A percentile compares a stretch with the other conserved stretches of the same genome.
These are phyloP conservation scores for Solanum rostratum DNA, from an alignment of 257 asterid genomes.

Conservation along the genomic window DNA sequence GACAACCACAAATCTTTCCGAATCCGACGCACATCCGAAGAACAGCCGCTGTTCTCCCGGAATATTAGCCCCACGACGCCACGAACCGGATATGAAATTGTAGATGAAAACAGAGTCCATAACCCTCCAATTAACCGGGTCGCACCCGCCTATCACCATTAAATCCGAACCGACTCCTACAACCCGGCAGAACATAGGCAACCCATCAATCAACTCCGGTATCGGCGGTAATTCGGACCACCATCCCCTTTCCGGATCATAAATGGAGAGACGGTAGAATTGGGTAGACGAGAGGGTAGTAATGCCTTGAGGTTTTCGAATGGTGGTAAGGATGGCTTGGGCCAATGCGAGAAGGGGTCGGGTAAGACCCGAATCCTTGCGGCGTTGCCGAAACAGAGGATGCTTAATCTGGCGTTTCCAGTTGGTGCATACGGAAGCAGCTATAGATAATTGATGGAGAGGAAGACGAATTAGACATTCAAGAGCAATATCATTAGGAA, in stretches of 20 bases:
- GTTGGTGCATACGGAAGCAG: conserved; percentile 4
- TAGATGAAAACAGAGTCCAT: conserved; percentile 7
- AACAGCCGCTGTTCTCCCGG: conserved; percentile 7
- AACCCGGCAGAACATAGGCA: conserved; percentile 9
- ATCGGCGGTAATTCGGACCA: conserved; percentile 12
- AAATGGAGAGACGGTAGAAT: not conserved
- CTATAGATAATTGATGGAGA: not conserved
- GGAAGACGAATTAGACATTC: conserved; percentile 18
- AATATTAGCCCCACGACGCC: conserved; percentile 13
- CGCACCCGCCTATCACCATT: conserved; percentile 13
- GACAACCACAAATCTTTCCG: not conserved
- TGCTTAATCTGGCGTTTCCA: conserved; percentile 4
- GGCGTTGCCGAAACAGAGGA: not conserved
- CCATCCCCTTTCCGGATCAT: not conserved
- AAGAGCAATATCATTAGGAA: conserved; percentile 9
- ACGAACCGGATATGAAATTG: not conserved
- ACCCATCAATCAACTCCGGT: conserved; percentile 5
- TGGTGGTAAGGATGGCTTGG: not conserved
- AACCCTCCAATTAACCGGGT: conserved; percentile 6
- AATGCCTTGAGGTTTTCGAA: not conserved
- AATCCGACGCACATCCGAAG: conserved; percentile 13
- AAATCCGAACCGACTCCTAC: conserved; percentile 11
- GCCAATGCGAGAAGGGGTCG: conserved; percentile 7
- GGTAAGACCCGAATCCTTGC: conserved; percentile 2
- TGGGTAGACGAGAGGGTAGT: not conserved